phyloP scores from a whole-genome alignment of 495 filamentous ascomycete species.

The Trichocladium antarcticum region DNA sequence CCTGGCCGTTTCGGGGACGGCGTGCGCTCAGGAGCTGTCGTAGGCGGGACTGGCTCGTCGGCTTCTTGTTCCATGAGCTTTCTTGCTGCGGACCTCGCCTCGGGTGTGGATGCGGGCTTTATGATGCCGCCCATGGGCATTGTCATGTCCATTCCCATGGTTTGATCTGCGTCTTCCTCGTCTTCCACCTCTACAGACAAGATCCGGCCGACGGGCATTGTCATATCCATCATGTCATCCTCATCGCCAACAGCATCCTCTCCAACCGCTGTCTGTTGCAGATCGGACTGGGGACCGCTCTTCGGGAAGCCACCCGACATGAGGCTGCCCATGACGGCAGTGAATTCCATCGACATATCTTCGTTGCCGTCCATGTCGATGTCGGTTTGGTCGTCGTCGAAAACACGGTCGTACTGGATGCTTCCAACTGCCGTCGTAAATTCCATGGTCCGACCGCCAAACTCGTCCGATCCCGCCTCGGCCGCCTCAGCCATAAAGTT shows the following conservation, averaged over 20 bases:
- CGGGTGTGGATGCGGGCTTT: slow-evolving; percentile 19
- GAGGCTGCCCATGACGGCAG: slow-evolving; percentile 58
- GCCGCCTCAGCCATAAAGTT: slow-evolving; percentile 13
- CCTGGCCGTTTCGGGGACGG: slow-evolving; percentile 19
- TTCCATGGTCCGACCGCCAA: slow-evolving; percentile 63
- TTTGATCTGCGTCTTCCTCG: slow-evolving; percentile 28
- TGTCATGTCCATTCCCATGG: slow-evolving; percentile 49
- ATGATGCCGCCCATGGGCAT: slow-evolving; percentile 48
- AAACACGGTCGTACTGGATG: slow-evolving; percentile 33
- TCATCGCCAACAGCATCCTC: slow-evolving; percentile 20
- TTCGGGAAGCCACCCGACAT: slow-evolving; percentile 32
- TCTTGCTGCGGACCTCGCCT: slow-evolving; percentile 41
- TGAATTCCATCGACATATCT: slow-evolving; percentile 76
- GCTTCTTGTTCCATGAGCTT: slow-evolving; percentile 49
- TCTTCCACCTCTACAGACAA: slow-evolving; percentile 34
- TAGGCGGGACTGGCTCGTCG: slow-evolving; percentile 44
- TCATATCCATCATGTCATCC: slow-evolving; percentile 56
- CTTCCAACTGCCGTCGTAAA: slow-evolving; percentile 65
- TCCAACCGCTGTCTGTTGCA: slow-evolving; percentile 20
- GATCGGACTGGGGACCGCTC: slow-evolving; percentile 13
- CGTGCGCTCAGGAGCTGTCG: slow-evolving; percentile 33
- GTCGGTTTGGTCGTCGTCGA: slow-evolving; percentile 20
- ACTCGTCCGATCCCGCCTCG: slow-evolving; percentile 10
- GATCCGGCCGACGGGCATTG: slow-evolving; percentile 59
- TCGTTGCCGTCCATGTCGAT: slow-evolving; percentile 39